These are phyloP conservation scores for Narthecium ossifragum DNA, from an alignment of 106 monocot genomes.

Conservation along the genomic window DNA sequence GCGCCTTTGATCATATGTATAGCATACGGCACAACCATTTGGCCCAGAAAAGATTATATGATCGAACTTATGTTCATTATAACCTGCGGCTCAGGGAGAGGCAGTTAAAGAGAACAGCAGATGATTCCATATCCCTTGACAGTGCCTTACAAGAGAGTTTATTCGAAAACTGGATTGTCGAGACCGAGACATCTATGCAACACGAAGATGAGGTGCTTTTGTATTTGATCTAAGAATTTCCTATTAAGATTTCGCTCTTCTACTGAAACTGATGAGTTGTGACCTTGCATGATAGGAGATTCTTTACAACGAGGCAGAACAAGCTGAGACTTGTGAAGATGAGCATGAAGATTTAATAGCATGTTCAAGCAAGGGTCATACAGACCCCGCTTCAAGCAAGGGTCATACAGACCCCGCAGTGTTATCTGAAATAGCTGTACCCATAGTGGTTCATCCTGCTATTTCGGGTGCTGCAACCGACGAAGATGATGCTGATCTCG, in stretches of 20 bases:
- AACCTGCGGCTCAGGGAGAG: slow-evolving; percentile 41
- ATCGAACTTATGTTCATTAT: slow-evolving; percentile 38
- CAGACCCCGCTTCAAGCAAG: slow-evolving; percentile 4
- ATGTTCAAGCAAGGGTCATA: slow-evolving; percentile 3
- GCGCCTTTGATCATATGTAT: slow-evolving; percentile 25
- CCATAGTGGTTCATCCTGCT: slow-evolving; percentile 15
- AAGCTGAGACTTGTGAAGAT: slow-evolving; percentile 8
- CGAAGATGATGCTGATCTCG: slow-evolving; percentile 27
- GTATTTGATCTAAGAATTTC: neutral
- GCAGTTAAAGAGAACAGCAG: slow-evolving; percentile 14
- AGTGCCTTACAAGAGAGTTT: slow-evolving; percentile 24
- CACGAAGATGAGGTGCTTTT: slow-evolving; percentile 32
- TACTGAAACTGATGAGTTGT: neutral
- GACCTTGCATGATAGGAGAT: slow-evolving; percentile 9
- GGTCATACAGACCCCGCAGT: neutral
- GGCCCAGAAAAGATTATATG: slow-evolving; percentile 27
- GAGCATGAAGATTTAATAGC: slow-evolving; percentile 8
- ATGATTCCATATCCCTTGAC: slow-evolving; percentile 19
- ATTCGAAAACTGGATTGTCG: slow-evolving; percentile 37
- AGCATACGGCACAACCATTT: slow-evolving; percentile 19
- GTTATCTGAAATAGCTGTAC: slow-evolving; percentile 16
- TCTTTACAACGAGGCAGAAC: slow-evolving; percentile 18
- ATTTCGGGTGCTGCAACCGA: slow-evolving; percentile 4
- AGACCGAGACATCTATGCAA: slow-evolving; percentile 9
- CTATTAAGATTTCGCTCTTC: neutral